Evolutionary conservation across 1,139 yeast species (phyloP).

Genomic region (Candida anutae): DNA sequence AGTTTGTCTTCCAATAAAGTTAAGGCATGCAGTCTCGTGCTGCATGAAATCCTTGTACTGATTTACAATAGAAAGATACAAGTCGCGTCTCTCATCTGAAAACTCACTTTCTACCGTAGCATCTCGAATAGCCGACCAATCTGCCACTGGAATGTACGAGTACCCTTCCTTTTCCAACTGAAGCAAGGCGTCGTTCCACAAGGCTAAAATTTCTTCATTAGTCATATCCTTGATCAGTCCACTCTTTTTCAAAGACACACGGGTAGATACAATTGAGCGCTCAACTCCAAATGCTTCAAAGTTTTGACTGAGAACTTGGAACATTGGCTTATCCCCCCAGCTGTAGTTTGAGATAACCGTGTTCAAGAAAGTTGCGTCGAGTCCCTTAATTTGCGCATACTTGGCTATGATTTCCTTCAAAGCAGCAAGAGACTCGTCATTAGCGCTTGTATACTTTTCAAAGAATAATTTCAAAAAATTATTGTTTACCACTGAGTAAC

Average conservation of each 20-base stretch:
- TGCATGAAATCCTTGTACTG: constrained; percentile 41
- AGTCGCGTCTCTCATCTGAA: constrained; percentile 37
- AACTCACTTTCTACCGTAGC: constrained; percentile 53
- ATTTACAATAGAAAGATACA: constrained; percentile 54
- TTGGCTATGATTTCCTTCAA: constrained; percentile 51
- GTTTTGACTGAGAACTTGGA: constrained; percentile 55
- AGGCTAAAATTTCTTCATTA: constrained; percentile 45
- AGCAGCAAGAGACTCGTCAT: constrained; percentile 48
- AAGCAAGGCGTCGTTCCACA: constrained; percentile 55
- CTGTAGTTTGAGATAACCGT: constrained; percentile 61
- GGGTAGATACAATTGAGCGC: constrained; percentile 64
- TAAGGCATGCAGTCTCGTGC: constrained; percentile 22
- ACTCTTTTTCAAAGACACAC: constrained; percentile 70
- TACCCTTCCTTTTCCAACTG: constrained; percentile 49
- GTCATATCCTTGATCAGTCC: constrained; percentile 52
- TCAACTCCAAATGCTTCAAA: constrained; percentile 52
- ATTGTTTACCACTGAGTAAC: constrained; percentile 63
- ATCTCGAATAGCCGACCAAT: constrained; percentile 81
- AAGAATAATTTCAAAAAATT: constrained; percentile 65
- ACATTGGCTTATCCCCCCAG: constrained; percentile 63
- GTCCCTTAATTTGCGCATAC: constrained; percentile 49
- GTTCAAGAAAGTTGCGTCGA: constrained; percentile 75
- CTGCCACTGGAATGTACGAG: constrained; percentile 68
- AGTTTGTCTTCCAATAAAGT: constrained; percentile 29
- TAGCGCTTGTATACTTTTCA: constrained; percentile 45